These are phyloP conservation scores for Vicia faba DNA, from an alignment of 306 rosid genomes.

Conservation along the genomic window DNA sequence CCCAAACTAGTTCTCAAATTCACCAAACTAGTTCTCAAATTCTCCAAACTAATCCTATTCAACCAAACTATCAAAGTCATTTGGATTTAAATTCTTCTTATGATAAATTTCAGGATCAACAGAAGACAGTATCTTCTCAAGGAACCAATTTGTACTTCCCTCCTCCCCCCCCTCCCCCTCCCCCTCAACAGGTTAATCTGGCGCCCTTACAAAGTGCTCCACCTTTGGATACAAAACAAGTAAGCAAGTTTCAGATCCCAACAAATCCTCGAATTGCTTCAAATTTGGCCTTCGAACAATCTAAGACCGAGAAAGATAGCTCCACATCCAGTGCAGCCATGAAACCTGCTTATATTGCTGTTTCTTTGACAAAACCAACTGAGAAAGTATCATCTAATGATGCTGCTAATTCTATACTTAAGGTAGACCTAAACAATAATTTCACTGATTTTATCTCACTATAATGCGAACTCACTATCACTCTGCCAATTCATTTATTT, in stretches of 20 bases:
- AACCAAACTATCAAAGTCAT: conserved; percentile 79
- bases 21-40: conserved; percentile 66
- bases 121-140: conserved; percentile 57
- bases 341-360: conserved; percentile 89
- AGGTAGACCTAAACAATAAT: conserved; percentile 54
- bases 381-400: conserved; percentile 60
- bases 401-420: conserved; percentile 74
- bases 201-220: conserved; percentile 55
- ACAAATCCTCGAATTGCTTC: conserved; percentile 96
- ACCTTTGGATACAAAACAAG: conserved; percentile 68
- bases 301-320: conserved; percentile 73
- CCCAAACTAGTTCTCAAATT: conserved; percentile 65
- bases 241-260: conserved; percentile 84
- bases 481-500: conserved; percentile 12
- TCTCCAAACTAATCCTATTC: conserved; percentile 65
- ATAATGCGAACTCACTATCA: not conserved
- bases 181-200: conserved; percentile 60
- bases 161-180: conserved; percentile 47
- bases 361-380: conserved; percentile 66
- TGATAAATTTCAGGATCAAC: conserved; percentile 95
- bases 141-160: conserved; percentile 55
- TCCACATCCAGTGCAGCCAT: conserved; percentile 45
- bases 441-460: conserved; percentile 20
- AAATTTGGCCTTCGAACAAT: conserved; percentile 60
- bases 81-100: conserved; percentile 80